These are phyloP conservation scores for Dryas integrifolia DNA, from an alignment of 331 rosid genomes.

Conservation along the genomic window DNA sequence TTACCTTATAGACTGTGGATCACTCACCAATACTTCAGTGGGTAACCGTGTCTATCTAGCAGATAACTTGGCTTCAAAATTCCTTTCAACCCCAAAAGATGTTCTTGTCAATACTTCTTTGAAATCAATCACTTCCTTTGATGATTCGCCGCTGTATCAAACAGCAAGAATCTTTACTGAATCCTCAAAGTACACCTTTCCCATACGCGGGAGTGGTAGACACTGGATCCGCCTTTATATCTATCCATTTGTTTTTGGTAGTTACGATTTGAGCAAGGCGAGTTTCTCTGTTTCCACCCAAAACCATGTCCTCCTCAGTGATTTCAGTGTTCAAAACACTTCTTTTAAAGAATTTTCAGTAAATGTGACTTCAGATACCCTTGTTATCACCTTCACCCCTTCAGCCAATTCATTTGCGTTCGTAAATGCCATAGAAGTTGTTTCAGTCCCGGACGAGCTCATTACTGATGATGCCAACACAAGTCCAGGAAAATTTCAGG, in stretches of 20 bases:
- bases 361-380: constrained; percentile 41
- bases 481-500: constrained; percentile 18
- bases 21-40: constrained; percentile 46
- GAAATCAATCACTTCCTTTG: constrained; percentile 32
- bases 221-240: constrained; percentile 85
- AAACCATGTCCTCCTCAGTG: constrained; percentile 40
- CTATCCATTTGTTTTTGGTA: constrained; percentile 46
- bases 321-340: constrained; percentile 44
- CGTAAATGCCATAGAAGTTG: constrained; percentile 73
- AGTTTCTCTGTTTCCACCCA: constrained; percentile 53
- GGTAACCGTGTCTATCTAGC: constrained; percentile 49
- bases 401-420: constrained; percentile 50
- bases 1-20: constrained; percentile 78
- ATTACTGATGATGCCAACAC: constrained; percentile 34
- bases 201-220: constrained; percentile 45
- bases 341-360: constrained; percentile 57
- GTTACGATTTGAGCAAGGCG: constrained; percentile 46
- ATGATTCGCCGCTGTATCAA: constrained; percentile 50
- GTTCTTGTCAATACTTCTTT: constrained; percentile 42
- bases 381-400: constrained; percentile 50
- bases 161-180: constrained; percentile 66
- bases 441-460: constrained; percentile 58
- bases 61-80: constrained; percentile 46
- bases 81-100: constrained; percentile 55
- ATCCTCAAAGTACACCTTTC: constrained; percentile 55